Percentiles rank a stretch among this genome's conserved stretches.
These are phyloP conservation scores for Lentinula sp. DNA, from an alignment of 768 basidiomycete genomes.

Conservation along the genomic window DNA sequence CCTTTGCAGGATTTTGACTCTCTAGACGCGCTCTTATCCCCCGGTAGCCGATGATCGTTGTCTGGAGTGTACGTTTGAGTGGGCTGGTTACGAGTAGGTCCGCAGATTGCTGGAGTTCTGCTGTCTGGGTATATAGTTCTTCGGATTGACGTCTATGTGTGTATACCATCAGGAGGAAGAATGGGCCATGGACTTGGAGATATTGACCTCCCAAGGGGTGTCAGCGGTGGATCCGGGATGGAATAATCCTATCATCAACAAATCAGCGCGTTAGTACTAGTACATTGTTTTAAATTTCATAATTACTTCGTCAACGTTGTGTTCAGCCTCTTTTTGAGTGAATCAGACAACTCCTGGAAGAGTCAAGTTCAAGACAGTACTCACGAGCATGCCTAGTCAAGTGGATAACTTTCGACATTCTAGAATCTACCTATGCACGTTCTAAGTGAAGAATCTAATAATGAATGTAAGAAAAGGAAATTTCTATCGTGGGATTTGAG, in stretches of 20 bases:
- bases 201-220: slow-evolving; percentile 1
- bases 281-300: background rate
- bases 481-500: too few relatives aligned
- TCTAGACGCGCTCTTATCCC: background rate
- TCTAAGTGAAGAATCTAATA: too few relatives aligned
- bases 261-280: background rate
- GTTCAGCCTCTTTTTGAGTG: background rate
- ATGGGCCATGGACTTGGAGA: background rate
- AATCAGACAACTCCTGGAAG: background rate
- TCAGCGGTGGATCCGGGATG: slow-evolving; percentile 3
- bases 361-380: background rate
- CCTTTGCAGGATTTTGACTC: slow-evolving; percentile 1
- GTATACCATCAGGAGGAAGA: background rate
- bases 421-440: too few relatives aligned
- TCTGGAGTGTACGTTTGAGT: slow-evolving; percentile 4
- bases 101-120: background rate
- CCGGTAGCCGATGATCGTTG: slow-evolving; percentile 3
- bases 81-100: slow-evolving; percentile 4
- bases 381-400: slow-evolving; percentile 4
- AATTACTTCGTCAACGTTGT: background rate
- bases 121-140: background rate
- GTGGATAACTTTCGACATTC: background rate
- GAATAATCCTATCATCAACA: background rate
- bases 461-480: too few relatives aligned
- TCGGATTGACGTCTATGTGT: slow-evolving; percentile 4